Evolutionary conservation across 495 filamentous ascomycete genomes (phyloP), one percentile per base, ranked within the genome.

Genomic region (Penicillium bialowiezense): DNA sequence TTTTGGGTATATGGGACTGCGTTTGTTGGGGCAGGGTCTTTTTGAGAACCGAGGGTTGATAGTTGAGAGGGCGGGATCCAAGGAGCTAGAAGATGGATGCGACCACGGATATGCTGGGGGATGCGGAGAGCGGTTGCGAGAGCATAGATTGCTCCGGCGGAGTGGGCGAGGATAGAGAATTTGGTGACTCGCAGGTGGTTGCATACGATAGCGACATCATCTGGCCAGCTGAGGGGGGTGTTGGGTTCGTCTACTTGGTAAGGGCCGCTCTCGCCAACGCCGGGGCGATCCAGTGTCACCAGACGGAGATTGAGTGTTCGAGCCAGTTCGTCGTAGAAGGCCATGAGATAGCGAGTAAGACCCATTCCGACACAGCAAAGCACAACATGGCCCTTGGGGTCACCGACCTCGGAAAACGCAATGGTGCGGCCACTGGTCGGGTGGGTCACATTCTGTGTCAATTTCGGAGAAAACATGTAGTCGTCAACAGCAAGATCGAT

Each of bases 1-100:
- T 88, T 81, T 59, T 97, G 95, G 4, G 89, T 87, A 34, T 92
- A 92, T 8, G 93, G 95, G 36, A 99, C 85, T 7, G 90, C 86
- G 55, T 86, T 91, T 1, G 80, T 84, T 0, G 90, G 90, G 0
- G 87, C 82, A 8, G 86, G 71, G 9, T 86, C 83, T 52, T 88
- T 82, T 14, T 86, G 81, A n/a, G 86, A 77, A 23, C 90, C 79
- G 40, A 95, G 84, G 26, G 82, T 86, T 29, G 84, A 91, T 75
- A 97, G 87, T 59, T 99, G 93, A n/a, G 90, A 95, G 1, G 93
- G 93, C 2, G 93, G 93, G 33, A 99, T 97, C 95, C 93, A 99
- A 0, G 93, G 93, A 2, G 93, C 92, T 10, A 99, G 77, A 7
- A 99, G 83, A 68, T 99, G 93, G 19, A 99, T 92, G 26, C 89